A percentile compares a stretch with the other conserved stretches of the same genome.
Conservation (phyloP, 2,329 filamentous ascomycete genomes). For the Shiraia sp. region DNA sequence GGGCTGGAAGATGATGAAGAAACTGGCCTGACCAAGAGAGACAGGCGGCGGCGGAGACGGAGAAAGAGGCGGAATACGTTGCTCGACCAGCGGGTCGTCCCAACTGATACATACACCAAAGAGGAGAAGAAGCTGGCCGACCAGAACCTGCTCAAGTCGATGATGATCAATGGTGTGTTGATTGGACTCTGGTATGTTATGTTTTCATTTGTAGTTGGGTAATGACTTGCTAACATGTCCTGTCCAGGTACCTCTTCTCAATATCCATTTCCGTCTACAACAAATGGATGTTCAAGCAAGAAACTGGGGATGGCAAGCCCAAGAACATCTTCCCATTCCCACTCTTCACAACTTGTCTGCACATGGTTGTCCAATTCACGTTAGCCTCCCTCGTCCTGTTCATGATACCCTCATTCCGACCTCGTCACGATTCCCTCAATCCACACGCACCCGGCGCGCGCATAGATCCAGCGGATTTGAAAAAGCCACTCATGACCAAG, state of each 20-base stretch:
- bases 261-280: conserved; percentile 83
- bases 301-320: conserved; percentile 39
- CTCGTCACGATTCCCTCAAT: conserved; percentile 55
- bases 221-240: conserved; percentile 15
- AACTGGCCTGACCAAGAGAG: conserved; percentile 77
- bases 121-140: conserved; percentile 78
- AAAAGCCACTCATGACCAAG: conserved; percentile 75
- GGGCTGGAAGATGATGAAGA: conserved; percentile 84
- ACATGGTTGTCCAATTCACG: conserved; percentile 90
- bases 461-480: conserved; percentile 40
- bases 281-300: conserved; percentile 96
- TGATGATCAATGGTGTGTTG: conserved; percentile 76
- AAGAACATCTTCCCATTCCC: conserved; percentile 82
- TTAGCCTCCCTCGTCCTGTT: conserved; percentile 79
- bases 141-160: conserved; percentile 68
- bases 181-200: conserved; percentile 75
- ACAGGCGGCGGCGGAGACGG: conserved; percentile 68
- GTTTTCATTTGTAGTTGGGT: neutral
- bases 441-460: conserved; percentile 32
- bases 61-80: conserved; percentile 70
- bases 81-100: conserved; percentile 71
- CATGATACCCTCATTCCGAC: conserved; percentile 80
- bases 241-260: conserved; percentile 72
- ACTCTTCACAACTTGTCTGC: conserved; percentile 89
- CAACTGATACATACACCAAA: conserved; percentile 59